phyloP scores from a whole-genome alignment of 176 grass and related monocot species.

The Oryza glaberrima region DNA sequence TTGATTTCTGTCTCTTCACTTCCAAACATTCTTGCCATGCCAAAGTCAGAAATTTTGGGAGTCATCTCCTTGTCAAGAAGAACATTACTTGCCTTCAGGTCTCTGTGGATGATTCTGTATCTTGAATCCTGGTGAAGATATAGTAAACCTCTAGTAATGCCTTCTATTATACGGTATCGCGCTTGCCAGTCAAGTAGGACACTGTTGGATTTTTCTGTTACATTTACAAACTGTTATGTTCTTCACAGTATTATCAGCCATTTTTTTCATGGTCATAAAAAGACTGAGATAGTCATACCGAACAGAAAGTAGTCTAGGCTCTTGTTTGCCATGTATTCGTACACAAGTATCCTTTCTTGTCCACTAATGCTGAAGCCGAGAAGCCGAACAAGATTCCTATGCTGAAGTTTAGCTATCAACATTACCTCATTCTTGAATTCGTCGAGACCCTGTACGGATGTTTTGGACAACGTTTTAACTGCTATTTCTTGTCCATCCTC shows the following conservation, averaged over 20 bases:
- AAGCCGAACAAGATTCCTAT: slow-evolving; percentile 73
- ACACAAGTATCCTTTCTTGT: slow-evolving; percentile 75
- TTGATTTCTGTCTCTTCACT: slow-evolving; percentile 71
- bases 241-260: slow-evolving; percentile 1
- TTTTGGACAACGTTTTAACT: slow-evolving; percentile 76
- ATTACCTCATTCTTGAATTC: slow-evolving; percentile 84
- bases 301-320: slow-evolving; percentile 75
- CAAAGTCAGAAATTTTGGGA: slow-evolving; percentile 86
- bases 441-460: slow-evolving; percentile 59
- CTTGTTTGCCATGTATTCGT: slow-evolving; percentile 76
- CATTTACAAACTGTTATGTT: slow-evolving; percentile 22
- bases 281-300: slow-evolving; percentile 38
- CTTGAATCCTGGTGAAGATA: slow-evolving; percentile 86
- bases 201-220: slow-evolving; percentile 56
- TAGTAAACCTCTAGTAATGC: slow-evolving; percentile 66
- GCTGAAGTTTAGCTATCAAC: slow-evolving; percentile 67
- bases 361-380: slow-evolving; percentile 68
- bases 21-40: slow-evolving; percentile 80
- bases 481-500: slow-evolving; percentile 72
- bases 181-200: slow-evolving; percentile 59
- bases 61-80: slow-evolving; percentile 74
- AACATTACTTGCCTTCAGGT: slow-evolving; percentile 82
- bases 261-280: slow-evolving; percentile 16
- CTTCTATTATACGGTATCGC: slow-evolving; percentile 74
- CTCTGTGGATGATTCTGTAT: slow-evolving; percentile 80